phyloP scores from a whole-genome alignment of 176 grass and related monocot genomes.

The Neostapfia colusana region DNA sequence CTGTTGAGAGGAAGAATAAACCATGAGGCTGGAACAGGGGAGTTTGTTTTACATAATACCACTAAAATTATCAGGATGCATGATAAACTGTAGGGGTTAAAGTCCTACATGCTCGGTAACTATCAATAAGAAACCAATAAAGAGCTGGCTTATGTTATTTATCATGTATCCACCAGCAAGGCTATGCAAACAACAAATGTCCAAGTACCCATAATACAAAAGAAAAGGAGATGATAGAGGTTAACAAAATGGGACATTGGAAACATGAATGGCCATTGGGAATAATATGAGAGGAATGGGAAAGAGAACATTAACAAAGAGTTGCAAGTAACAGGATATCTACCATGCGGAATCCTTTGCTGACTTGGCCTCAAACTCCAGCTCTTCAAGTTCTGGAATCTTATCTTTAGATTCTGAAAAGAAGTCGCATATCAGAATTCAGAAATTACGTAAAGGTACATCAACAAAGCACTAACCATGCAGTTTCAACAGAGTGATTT shows the following conservation, averaged over 20 bases:
- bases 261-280: neutral
- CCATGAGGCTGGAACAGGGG: neutral
- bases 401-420: slow-evolving; percentile 56
- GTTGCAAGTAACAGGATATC: slow-evolving; percentile 31
- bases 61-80: neutral
- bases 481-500: slow-evolving; percentile 16
- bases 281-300: neutral
- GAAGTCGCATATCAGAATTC: slow-evolving; percentile 31
- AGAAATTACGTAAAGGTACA: slow-evolving; percentile 17
- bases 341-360: slow-evolving; percentile 86
- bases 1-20: neutral
- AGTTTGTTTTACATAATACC: slow-evolving; percentile 3
- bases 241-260: neutral
- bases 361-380: slow-evolving; percentile 96
- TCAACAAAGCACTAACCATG: slow-evolving; percentile 8
- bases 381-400: slow-evolving; percentile 47
- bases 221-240: neutral
- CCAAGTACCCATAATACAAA: slow-evolving; percentile 5
- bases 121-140: neutral
- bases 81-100: neutral
- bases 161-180: slow-evolving; percentile 15
- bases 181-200: slow-evolving; percentile 11
- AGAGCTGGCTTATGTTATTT: neutral
- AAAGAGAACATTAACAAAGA: slow-evolving; percentile 6
- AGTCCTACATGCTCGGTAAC: neutral